Evolutionary conservation across 805 yeast species (phyloP), one percentile per base, ranked within the genome.

Genomic region (Pachysolen tannophilus): DNA sequence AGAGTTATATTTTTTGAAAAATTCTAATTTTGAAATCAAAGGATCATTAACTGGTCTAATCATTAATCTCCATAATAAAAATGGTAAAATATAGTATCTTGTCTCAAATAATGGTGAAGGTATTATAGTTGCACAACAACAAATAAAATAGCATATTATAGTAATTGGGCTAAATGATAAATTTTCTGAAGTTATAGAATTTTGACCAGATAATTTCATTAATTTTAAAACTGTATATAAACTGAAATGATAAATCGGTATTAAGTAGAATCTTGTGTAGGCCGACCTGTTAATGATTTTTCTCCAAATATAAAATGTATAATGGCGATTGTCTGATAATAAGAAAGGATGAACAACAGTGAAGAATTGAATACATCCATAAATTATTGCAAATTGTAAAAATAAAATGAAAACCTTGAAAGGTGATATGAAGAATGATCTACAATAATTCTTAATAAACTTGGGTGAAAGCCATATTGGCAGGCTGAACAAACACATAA

Each of bases 31-130:
- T 32, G 38, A 37, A 6, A 50, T 8, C 14, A 60, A 24, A 3
- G 60, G 53, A 24, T 55, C 48, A 13, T 53, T 46, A 17, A 60
- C 56, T 13, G 76, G 73, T 9, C 58, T 56, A 11, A 69, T 55
- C 38, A 75, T 67, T 3, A 84, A 35, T 46, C 97, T 70, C 75
- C 88, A 86, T 26, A 87, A 55, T 9, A 82, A 53, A 50, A 73
- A 77, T 4, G 97, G 97, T 5, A 86, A 47, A 32, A 90, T 83
- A 55, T 81, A 92, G 54, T 92, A 92, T 39, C 98, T 72, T 32
- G 97, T 95, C 56, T 92, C 98, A 49, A 92, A 78, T 43, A 92
- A 63, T 5, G 97, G 98, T 0, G 96, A 79, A 15, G 97, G 96
- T 0, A 82, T 72, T 15, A 92, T 63, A 0, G 92, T 81, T 5